Conservation (phyloP, 2,329 filamentous ascomycete species). For the Penicillium sp. region DNA sequence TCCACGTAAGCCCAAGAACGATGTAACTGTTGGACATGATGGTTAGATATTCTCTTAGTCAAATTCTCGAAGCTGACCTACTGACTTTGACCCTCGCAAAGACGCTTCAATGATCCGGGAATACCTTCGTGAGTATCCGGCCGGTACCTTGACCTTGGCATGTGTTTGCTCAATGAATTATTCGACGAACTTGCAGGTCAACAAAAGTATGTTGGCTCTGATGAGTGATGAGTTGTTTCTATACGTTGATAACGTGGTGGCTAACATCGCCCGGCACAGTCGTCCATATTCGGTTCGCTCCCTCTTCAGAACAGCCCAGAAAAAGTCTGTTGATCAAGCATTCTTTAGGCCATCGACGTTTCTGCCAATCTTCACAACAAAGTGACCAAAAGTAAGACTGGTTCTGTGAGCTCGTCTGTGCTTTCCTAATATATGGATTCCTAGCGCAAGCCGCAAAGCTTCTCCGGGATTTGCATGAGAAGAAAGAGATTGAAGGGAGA, state of each 20-base stretch:
- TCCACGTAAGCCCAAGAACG: constrained; percentile 32
- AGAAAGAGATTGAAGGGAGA: constrained; percentile 51
- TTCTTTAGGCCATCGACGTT: constrained; percentile 46
- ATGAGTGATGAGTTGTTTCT: not conserved
- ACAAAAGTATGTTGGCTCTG: constrained; percentile 39
- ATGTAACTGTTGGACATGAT: constrained; percentile 25
- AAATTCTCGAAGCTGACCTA: not conserved
- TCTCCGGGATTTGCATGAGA: constrained; percentile 55
- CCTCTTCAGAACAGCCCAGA: not conserved
- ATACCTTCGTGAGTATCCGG: constrained; percentile 41
- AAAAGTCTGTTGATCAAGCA: not conserved
- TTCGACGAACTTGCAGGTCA: constrained; percentile 29
- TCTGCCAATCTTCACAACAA: constrained; percentile 55
- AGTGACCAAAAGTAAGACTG: constrained; percentile 46
- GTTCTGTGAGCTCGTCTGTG: constrained; percentile 7
- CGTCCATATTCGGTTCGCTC: constrained; percentile 46
- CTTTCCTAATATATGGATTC: constrained; percentile 14
- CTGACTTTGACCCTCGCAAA: constrained; percentile 5
- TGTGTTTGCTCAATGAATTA: not conserved
- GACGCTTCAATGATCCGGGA: constrained; percentile 40
- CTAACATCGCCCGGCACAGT: constrained; percentile 25
- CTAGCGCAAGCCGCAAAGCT: constrained; percentile 50
- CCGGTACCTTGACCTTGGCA: not conserved
- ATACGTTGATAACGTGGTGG: not conserved
- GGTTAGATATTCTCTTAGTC: constrained; percentile 20